A percentile compares a stretch with the other conserved stretches of the same genome.
These are phyloP conservation scores for Phytophthora sp. DNA, from an alignment of 352 stramenopile species.

Conservation along the genomic window DNA sequence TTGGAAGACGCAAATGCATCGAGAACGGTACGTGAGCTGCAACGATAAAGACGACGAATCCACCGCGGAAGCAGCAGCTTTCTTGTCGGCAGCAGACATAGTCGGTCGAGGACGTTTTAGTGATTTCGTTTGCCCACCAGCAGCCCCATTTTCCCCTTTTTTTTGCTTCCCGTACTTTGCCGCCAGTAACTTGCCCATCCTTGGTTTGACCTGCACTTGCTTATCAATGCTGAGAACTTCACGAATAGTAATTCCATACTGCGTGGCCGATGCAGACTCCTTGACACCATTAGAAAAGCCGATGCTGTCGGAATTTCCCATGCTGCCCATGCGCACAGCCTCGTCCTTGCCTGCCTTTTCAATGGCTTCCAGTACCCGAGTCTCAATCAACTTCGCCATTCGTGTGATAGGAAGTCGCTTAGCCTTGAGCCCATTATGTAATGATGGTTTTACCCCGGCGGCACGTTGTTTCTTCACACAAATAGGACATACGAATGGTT, in stretches of 20 bases:
- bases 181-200: conserved; percentile 77
- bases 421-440: conserved; percentile 85
- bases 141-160: conserved; percentile 32
- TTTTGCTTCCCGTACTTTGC: conserved; percentile 73
- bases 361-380: conserved; percentile 76
- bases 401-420: conserved; percentile 79
- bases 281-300: conserved; percentile 70
- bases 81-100: conserved; percentile 21
- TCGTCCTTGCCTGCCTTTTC: conserved; percentile 81
- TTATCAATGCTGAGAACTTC: conserved; percentile 89
- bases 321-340: conserved; percentile 74
- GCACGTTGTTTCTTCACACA: conserved; percentile 86
- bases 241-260: conserved; percentile 86
- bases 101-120: conserved; percentile 68
- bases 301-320: conserved; percentile 86
- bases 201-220: conserved; percentile 87
- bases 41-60: conserved; percentile 42
- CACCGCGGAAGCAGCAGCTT: conserved; percentile 16
- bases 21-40: conserved; percentile 85
- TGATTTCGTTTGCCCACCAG: conserved; percentile 54
- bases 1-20: conserved; percentile 92
- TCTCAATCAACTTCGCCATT: conserved; percentile 88
- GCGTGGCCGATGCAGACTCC: conserved; percentile 76
- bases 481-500: conserved; percentile 88
- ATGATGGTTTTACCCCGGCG: conserved; percentile 72